These are phyloP conservation scores for Aureoboletus auriporus DNA, from an alignment of 768 basidiomycete genomes.

Conservation along the genomic window DNA sequence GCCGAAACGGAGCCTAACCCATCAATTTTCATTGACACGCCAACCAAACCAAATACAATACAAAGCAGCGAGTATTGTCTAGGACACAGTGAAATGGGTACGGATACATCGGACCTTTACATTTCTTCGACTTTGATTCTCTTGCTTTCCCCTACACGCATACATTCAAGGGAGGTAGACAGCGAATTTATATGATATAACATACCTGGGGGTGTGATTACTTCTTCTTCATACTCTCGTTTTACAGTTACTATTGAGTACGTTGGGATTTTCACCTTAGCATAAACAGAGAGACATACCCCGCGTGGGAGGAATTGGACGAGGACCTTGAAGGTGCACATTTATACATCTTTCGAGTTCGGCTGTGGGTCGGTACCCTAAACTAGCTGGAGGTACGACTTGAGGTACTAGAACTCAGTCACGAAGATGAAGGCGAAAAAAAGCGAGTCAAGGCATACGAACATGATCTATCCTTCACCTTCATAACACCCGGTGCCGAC, in stretches of 20 bases:
- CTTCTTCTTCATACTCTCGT: slow-evolving; percentile 14
- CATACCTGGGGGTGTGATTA: background rate
- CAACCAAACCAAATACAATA: too few species aligned
- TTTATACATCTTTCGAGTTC: slow-evolving; percentile 6
- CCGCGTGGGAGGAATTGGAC: background rate
- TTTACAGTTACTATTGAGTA: slow-evolving; percentile 1
- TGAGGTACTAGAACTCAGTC: too few species aligned
- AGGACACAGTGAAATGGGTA: too few species aligned
- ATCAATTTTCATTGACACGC: too few species aligned
- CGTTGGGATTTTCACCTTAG: background rate
- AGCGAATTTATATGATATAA: background rate
- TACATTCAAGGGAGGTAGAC: background rate
- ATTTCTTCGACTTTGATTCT: background rate
- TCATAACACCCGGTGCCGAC: too few species aligned
- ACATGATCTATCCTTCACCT: too few species aligned
- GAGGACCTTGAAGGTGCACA: background rate
- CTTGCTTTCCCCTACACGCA: slow-evolving; percentile 5
- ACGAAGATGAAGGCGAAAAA: too few species aligned
- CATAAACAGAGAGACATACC: background rate
- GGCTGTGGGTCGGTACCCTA: slow-evolving; percentile 6
- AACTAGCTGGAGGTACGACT: background rate
- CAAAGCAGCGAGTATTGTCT: too few species aligned
- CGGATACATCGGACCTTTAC: too few species aligned
- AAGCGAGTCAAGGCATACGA: too few species aligned
- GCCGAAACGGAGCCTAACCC: too few species aligned